Base-by-base conservation (phyloP, 345 rosid genomes). In the Physaria fendleri region DNA sequence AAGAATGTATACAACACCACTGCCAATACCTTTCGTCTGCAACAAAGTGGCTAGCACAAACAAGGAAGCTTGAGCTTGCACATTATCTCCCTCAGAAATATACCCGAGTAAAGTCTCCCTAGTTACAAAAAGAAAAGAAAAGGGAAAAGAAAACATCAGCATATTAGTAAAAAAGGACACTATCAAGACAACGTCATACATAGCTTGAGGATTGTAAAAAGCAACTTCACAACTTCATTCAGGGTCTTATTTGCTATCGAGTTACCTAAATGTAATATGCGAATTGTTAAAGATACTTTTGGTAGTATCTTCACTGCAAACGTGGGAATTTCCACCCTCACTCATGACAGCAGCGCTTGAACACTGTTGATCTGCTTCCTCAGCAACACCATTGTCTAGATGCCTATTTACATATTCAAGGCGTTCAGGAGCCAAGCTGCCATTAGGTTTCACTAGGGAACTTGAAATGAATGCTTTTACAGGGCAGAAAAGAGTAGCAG, bases 11-110 rank as follows among this genome's bases (percentile, higher is more conserved):
- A 16, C 29, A 71, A 66, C 2, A 45, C 52, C 46, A 77, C 42
- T 25, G 45, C 49, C 41, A 58, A 50, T 74, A 90, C 97, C 99
- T 86, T 94, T 94, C 14, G 99, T 87, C 76, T 94, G 99, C 82
- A 94, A 76, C 54, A 94, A 71, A 34, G 89, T 87, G 34, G 97
- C 96, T 63, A 94, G 73, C 66, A 94, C 78, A 77, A 79, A 83
- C 74, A 90, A 78, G 25, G 97, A 87, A 52, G 92, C 95, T 77
- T 80, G 56, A 59, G 84, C 97, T 50, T 75, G 92, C 40, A 78
- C 84, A 59, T 87, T 84, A 67, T 85, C 79, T 56, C 97, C 97
- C 33, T 58, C 69, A 32, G 84, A 70, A 71, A 94, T 42, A 74
- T 72, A 87, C 20, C 71, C 76, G 68, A 94, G 92, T 65, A 94